Evolutionary conservation across 148 eudicot species (phyloP), one percentile per base, ranked within the genome.

Genomic region (Amaranthus cruentus): DNA sequence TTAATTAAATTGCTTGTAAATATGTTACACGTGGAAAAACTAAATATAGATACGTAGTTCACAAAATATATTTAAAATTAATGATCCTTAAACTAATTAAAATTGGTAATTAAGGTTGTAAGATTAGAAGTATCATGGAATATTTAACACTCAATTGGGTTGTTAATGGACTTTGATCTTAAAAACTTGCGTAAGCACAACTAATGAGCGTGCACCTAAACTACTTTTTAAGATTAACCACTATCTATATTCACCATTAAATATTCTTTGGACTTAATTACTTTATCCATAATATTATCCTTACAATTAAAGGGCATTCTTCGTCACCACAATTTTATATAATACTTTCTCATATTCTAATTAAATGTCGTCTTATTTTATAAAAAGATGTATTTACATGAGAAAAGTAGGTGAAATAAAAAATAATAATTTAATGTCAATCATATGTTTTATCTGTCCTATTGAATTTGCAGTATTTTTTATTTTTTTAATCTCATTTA

Each of bases 161-260:
- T 43, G 62, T 62, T 62, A 69, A 73, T 76, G 79, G 79, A 76
- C n/a, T 61, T 69, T 47, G 73, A 76, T 69, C 74, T 61, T 61
- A 69, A 69, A 42, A 61, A 69, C 54, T 76, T 5, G 62, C 59
- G 59, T 69, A 76, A 76, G 68, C 61, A 69, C 74, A 60, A 69
- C 63, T 61, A 60, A 12, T n/a, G 49, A 14, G 69, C 47, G 72
- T 15, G 68, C 73, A 69, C 68, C 55, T 69, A 66, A 62, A 44
- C 58, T 10, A 61, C 51, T 61, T 66, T 51, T 46, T 11, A 47
- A 68, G 9, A 75, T 9, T 54, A 69, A 51, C 53, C 73, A 61
- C 52, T 43, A 28, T 14, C 56, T 57, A 66, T 66, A 54, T 57
- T 43, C 69, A 15, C 62, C 50, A 52, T 76, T 69, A 68, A 69